These are phyloP conservation scores for Chlorella sp. DNA, from an alignment of 139 green algal species.

Conservation along the genomic window DNA sequence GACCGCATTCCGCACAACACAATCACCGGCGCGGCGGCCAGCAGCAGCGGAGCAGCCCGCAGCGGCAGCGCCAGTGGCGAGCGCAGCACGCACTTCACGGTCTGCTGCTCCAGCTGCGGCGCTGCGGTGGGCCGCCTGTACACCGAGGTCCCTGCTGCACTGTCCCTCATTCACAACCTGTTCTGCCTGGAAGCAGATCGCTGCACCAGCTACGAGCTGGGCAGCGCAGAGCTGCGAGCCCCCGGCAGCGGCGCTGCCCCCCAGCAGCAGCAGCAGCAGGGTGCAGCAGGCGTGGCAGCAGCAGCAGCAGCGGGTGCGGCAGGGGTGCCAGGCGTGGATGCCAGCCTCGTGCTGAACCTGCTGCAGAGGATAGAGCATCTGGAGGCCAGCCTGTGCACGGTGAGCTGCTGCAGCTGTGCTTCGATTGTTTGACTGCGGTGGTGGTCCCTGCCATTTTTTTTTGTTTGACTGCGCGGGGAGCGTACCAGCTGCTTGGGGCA, in stretches of 20 bases:
- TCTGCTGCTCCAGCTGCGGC: constrained; percentile 36
- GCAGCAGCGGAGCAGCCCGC: neutral
- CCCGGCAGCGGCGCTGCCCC: neutral
- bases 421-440: too few relatives aligned
- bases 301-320: neutral
- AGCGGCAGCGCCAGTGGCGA: neutral
- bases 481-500: neutral
- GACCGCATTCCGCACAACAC: constrained; percentile 23
- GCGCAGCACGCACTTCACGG: neutral
- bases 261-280: neutral
- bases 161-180: constrained; percentile 1
- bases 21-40: too few relatives aligned
- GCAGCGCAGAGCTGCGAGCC: constrained; percentile 22
- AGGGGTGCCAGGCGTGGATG: neutral
- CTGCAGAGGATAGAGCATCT: constrained; percentile 13
- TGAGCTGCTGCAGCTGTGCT: neutral
- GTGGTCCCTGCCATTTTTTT: too few relatives aligned
- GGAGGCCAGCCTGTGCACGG: constrained; percentile 19
- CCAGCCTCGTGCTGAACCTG: neutral
- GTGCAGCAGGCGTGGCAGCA: neutral
- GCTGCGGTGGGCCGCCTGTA: constrained; percentile 33
- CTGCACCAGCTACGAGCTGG: constrained; percentile 40
- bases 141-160: neutral
- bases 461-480: too few relatives aligned
- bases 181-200: constrained; percentile 11